Conservation (phyloP, 768 basidiomycete species). For the Mycena alexandri region DNA sequence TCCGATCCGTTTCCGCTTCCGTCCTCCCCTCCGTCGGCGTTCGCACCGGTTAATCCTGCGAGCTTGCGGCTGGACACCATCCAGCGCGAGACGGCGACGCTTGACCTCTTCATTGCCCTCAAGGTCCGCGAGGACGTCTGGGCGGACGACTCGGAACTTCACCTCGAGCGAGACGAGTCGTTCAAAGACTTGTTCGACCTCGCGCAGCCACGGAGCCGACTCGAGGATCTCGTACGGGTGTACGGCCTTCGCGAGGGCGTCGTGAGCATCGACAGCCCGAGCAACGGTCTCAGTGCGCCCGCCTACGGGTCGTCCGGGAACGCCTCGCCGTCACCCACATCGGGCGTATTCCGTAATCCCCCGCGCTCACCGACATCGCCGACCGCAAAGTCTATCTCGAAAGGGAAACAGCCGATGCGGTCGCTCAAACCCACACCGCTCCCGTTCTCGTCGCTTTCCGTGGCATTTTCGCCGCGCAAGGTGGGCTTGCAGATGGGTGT, state of each 20-base stretch:
- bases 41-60: constrained; percentile 38
- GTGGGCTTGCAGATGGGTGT: constrained; percentile 53
- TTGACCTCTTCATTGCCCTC: constrained; percentile 85
- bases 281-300: not conserved
- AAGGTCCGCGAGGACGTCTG: constrained; percentile 86
- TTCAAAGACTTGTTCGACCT: constrained; percentile 87
- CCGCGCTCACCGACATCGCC: not conserved
- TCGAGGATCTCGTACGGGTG: constrained; percentile 79
- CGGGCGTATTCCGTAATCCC: constrained; percentile 33
- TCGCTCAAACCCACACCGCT: constrained; percentile 44
- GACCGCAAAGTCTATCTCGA: not conserved
- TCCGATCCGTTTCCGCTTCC: constrained; percentile 82
- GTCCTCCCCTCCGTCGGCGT: constrained; percentile 42
- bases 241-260: constrained; percentile 58
- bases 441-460: constrained; percentile 52
- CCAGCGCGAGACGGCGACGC: constrained; percentile 80
- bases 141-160: constrained; percentile 78
- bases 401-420: constrained; percentile 23
- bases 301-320: constrained; percentile 19
- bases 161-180: constrained; percentile 79
- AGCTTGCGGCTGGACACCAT: constrained; percentile 53
- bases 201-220: constrained; percentile 76
- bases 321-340: constrained; percentile 32
- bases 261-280: constrained; percentile 44
- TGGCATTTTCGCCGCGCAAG: constrained; percentile 58